Percentiles rank a stretch among this genome's conserved stretches.
Evolutionary conservation across 2,329 filamentous ascomycete species (phyloP).

Genomic region (Cladobotryum protrusum): DNA sequence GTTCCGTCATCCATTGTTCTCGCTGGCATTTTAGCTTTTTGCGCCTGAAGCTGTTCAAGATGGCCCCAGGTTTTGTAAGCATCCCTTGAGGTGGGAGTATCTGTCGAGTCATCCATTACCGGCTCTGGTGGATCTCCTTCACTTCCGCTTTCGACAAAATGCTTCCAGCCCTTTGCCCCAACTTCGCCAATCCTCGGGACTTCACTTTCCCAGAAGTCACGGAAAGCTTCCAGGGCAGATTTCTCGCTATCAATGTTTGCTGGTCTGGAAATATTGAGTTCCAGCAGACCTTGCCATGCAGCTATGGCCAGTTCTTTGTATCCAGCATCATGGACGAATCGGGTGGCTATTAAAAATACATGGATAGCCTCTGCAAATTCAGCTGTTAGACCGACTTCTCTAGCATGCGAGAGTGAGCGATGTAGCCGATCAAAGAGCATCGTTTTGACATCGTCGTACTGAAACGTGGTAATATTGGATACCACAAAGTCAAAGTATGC

Average conservation of each 20-base stretch:
- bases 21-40: slow-evolving; percentile 55
- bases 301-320: slow-evolving; percentile 71
- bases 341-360: slow-evolving; percentile 66
- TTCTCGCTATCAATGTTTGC: slow-evolving; percentile 19
- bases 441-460: slow-evolving; percentile 57
- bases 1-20: slow-evolving; percentile 67
- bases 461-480: slow-evolving; percentile 59
- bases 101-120: slow-evolving; percentile 8
- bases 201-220: slow-evolving; percentile 84
- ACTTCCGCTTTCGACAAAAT: slow-evolving; percentile 36
- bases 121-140: slow-evolving; percentile 37
- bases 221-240: slow-evolving; percentile 42
- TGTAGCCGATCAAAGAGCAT: slow-evolving; percentile 50
- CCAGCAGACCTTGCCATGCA: slow-evolving; percentile 77
- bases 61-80: slow-evolving; percentile 46
- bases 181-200: slow-evolving; percentile 69
- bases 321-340: slow-evolving; percentile 69
- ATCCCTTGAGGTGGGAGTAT: slow-evolving; percentile 30
- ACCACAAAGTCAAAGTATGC: slow-evolving; percentile 68
- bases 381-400: background rate
- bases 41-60: slow-evolving; percentile 46
- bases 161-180: slow-evolving; percentile 63
- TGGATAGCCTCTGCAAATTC: slow-evolving; percentile 45
- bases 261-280: slow-evolving; percentile 61
- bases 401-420: slow-evolving; percentile 11